A percentile compares a stretch with the other conserved stretches of the same genome.
Evolutionary conservation across 2,329 filamentous ascomycete genomes (phyloP).

Genomic region (Nemania diffusa): DNA sequence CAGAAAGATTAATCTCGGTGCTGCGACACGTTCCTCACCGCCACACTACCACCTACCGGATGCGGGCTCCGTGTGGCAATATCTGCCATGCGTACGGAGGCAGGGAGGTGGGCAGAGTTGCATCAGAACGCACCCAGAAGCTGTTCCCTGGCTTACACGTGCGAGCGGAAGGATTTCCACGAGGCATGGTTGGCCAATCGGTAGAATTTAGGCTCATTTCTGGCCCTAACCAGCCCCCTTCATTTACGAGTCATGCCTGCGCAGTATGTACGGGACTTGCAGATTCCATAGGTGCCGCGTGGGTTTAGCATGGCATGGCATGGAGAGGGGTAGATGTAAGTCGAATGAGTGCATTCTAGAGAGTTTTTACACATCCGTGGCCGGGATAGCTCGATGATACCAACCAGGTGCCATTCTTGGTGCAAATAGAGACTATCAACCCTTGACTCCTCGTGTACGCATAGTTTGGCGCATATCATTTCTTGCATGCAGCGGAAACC

Average conservation of each 20-base stretch:
- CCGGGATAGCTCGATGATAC: constrained; percentile 1
- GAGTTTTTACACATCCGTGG: constrained; percentile 19
- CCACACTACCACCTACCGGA: constrained; percentile 1
- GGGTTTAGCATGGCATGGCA: not conserved
- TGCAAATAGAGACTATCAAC: not conserved
- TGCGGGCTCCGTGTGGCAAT: not conserved
- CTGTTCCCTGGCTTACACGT: constrained; percentile 11
- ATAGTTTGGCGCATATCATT: constrained; percentile 1
- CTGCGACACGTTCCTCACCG: constrained; percentile 6
- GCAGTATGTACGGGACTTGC: constrained; percentile 13
- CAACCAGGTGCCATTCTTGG: not conserved
- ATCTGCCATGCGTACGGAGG: not conserved
- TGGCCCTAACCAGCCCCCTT: not conserved
- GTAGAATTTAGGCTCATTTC: constrained; percentile 4
- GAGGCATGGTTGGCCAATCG: constrained; percentile 11
- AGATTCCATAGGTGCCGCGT: not conserved
- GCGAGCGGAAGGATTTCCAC: not conserved
- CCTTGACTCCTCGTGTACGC: not conserved
- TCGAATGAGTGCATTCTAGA: not conserved
- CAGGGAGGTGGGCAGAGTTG: not conserved
- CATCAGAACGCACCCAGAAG: constrained; percentile 1
- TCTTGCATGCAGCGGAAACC: not conserved
- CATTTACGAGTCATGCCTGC: not conserved
- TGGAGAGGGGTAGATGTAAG: not conserved
- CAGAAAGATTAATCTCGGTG: not conserved